Evolutionary conservation across 2,329 filamentous ascomycete species (phyloP).

Genomic region (Hypoxylon sp.): DNA sequence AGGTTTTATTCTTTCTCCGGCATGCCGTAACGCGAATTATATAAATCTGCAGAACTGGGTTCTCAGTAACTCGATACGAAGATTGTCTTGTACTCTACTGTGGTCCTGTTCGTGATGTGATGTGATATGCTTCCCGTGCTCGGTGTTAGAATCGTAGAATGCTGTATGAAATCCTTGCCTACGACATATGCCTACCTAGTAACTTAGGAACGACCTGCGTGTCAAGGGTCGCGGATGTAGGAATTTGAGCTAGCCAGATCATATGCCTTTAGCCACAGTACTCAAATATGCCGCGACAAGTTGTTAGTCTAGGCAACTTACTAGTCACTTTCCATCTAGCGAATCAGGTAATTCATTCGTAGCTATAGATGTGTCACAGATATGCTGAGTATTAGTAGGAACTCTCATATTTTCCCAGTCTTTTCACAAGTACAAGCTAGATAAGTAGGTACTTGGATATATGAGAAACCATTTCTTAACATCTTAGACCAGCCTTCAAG

Average conservation of each 20-base stretch:
- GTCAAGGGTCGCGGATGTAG: too few species aligned
- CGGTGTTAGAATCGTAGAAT: not conserved
- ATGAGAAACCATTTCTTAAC: not conserved
- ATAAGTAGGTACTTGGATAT: not conserved
- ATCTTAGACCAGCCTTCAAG: not conserved
- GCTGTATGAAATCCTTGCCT: not conserved
- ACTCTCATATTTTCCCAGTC: not conserved
- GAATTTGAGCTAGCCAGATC: too few species aligned
- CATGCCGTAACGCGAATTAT: slow-evolving; percentile 26
- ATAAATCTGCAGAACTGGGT: slow-evolving; percentile 23
- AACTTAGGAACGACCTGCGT: too few species aligned
- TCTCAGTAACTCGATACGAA: slow-evolving; percentile 3
- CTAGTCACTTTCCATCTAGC: not conserved
- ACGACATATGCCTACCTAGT: not conserved
- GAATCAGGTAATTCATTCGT: not conserved
- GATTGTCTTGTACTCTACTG: not conserved
- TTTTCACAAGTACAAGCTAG: not conserved
- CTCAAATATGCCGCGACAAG: too few species aligned
- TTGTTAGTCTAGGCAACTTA: not conserved
- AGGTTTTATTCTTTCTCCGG: not conserved
- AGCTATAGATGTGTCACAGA: not conserved
- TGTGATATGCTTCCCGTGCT: not conserved
- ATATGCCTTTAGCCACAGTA: too few species aligned
- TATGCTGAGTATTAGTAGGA: not conserved
- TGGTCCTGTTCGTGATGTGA: not conserved